Conservation (phyloP, 1,284 basidiomycete genomes). For the Boletus coffeatus region DNA sequence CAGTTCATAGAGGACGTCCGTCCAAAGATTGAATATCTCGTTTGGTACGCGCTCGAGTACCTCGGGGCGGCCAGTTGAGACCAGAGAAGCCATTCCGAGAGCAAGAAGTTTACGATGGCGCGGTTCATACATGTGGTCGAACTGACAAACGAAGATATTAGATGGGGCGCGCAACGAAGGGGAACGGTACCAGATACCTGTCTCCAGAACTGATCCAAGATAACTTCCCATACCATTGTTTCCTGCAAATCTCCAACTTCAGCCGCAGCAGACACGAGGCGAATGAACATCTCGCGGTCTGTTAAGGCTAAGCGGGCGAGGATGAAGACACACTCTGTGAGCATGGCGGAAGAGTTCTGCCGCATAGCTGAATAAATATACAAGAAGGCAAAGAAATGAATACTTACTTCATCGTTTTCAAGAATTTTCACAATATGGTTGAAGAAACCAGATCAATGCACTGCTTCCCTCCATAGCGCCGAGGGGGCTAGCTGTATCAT, state of each 20-base stretch:
- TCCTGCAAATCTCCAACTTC: constrained; percentile 44
- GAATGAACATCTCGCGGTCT: constrained; percentile 58
- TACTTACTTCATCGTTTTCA: constrained; percentile 56
- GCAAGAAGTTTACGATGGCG: constrained; percentile 69
- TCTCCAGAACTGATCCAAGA: constrained; percentile 78
- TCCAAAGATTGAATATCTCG: constrained; percentile 85
- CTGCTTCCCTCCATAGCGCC: constrained; percentile 58
- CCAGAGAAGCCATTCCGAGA: constrained; percentile 67
- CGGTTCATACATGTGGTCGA: constrained; percentile 80
- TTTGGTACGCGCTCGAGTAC: constrained; percentile 64
- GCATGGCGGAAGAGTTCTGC: constrained; percentile 47
- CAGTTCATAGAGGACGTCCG: constrained; percentile 85
- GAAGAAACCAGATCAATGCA: constrained; percentile 71
- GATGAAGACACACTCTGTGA: constrained; percentile 63
- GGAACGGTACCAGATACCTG: constrained; percentile 41
- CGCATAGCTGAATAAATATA: constrained; percentile 12
- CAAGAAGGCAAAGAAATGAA: constrained; percentile 5
- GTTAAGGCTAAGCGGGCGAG: constrained; percentile 64
- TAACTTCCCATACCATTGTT: constrained; percentile 50
- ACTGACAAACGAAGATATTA: constrained; percentile 41
- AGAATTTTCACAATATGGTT: constrained; percentile 50
- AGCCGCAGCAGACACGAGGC: constrained; percentile 59
- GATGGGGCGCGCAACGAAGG: neutral
- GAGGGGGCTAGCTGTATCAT: constrained; percentile 60
- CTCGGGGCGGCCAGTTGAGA: constrained; percentile 62